Conservation (phyloP, 176 grass and related monocot species). For the Thalia dealbata region DNA sequence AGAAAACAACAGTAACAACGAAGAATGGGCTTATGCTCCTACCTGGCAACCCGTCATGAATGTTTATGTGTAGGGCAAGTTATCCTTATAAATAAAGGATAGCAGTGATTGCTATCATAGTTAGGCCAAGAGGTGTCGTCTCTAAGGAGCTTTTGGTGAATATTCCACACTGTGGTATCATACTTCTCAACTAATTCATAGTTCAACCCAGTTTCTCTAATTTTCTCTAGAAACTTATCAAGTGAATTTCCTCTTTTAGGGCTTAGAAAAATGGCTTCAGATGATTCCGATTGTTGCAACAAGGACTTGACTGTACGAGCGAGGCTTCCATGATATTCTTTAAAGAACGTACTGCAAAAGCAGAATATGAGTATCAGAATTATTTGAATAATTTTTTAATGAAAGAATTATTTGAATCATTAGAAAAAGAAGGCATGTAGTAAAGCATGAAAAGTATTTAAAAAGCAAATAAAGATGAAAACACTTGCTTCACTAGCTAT, state of each 20-base stretch:
- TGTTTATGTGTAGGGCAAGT: background rate
- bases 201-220: slow-evolving; percentile 44
- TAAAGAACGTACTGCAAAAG: slow-evolving; percentile 71
- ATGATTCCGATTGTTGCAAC: slow-evolving; percentile 46
- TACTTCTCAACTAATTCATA: slow-evolving; percentile 78
- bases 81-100: slow-evolving; percentile 70
- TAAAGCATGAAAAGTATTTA: background rate
- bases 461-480: background rate
- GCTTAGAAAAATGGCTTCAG: slow-evolving; percentile 69
- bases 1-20: background rate
- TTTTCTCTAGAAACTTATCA: slow-evolving; percentile 46
- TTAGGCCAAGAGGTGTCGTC: slow-evolving; percentile 60
- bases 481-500: no score
- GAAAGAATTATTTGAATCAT: slow-evolving; percentile 14
- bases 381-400: slow-evolving; percentile 15
- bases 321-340: slow-evolving; percentile 65
- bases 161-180: slow-evolving; percentile 53
- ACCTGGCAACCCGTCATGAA: background rate
- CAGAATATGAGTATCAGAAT: slow-evolving; percentile 7
- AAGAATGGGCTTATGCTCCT: background rate
- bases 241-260: slow-evolving; percentile 91
- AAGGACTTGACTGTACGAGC: slow-evolving; percentile 37
- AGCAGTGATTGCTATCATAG: slow-evolving; percentile 70
- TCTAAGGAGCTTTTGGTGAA: slow-evolving; percentile 45
- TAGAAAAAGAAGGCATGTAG: background rate